Base-by-base conservation (phyloP, 2,329 filamentous ascomycete species). In the Stagonosporopsis cucurbitacearum region DNA sequence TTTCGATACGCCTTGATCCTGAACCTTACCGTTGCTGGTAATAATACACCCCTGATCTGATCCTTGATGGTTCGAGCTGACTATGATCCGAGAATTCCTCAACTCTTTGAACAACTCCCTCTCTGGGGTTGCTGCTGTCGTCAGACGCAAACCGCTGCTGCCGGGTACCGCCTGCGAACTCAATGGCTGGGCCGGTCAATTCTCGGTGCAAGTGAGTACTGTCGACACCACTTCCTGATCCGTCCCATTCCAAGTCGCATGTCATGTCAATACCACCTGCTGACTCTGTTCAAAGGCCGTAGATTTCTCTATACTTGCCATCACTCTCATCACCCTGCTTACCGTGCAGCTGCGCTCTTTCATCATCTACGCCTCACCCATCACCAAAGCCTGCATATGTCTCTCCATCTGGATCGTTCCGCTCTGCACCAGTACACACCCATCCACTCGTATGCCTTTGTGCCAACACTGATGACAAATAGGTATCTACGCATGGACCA, bases 161-260 rank as follows among this genome's bases (percentile, higher is more conserved):
- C 54, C 68, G 8, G 73, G 75, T 12, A 13, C 64, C 0, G 73
- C 71, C 3, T 81, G 79, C 58, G 69, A 69, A 8, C 51, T 75
- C 17, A 82, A 81, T 59, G 80, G 78, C 32, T 79, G 76, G 66
- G 57, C 80, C 33, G 78, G 78, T 22, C 80, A 81, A 50, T 68
- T 80, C 41, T 79, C 76, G 2, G 79, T 80, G 12, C 79, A 81
- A 62, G 75, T 77, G 48, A 15, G 57, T 37, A 15, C 39, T 13
- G 26, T 19, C 25, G 12, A 20, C 5, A 15, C 17, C 13, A 30
- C 6, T 4, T 11, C 17, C n/a, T 19, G 17, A 30, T 11, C 9
- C 4, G 5, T 15, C 17, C 41, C 13, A 9, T 2, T 20, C n/a
- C 30, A n/a, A n/a, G 25, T 35, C 9, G 12, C 20, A 11, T 9